Evolutionary conservation across 768 basidiomycete genomes (phyloP).

Genomic region (Boletus pseudopeckii): DNA sequence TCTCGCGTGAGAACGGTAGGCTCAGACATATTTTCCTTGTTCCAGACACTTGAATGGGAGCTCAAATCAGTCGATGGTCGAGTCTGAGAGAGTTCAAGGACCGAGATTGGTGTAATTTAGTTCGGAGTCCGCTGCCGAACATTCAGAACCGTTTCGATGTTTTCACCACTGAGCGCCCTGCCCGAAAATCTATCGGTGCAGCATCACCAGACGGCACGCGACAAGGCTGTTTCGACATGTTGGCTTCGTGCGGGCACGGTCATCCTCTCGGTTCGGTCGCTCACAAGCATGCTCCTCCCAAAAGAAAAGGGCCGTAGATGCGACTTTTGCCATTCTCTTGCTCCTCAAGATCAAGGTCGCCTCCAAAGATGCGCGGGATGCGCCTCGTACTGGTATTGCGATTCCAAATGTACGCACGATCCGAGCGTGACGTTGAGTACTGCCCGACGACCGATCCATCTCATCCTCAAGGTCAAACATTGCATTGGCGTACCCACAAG

Average conservation of each 20-base stretch:
- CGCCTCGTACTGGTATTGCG: slow-evolving; percentile 72
- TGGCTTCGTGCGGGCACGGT: slow-evolving; percentile 43
- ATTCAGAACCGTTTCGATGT: no score
- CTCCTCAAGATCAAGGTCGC: slow-evolving; percentile 22
- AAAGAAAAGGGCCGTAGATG: slow-evolving; percentile 63
- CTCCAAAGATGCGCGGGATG: slow-evolving; percentile 66
- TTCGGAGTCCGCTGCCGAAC: not conserved
- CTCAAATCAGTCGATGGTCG: not conserved
- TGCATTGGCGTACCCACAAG: slow-evolving; percentile 66
- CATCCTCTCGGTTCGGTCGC: slow-evolving; percentile 44
- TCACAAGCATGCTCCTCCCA: slow-evolving; percentile 49
- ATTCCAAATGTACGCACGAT: slow-evolving; percentile 49
- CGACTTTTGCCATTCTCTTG: slow-evolving; percentile 53
- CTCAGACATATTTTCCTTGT: slow-evolving; percentile 19
- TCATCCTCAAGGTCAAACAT: slow-evolving; percentile 52
- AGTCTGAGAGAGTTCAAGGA: not conserved
- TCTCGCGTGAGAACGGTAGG: slow-evolving; percentile 20
- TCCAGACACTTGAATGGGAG: not conserved
- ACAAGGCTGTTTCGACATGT: slow-evolving; percentile 44
- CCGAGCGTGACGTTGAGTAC: slow-evolving; percentile 1
- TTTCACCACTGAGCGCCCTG: not conserved
- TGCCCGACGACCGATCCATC: slow-evolving; percentile 9
- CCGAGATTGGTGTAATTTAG: not conserved
- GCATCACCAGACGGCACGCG: slow-evolving; percentile 46
- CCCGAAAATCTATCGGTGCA: slow-evolving; percentile 31